phyloP scores from a whole-genome alignment of 75 land plant genomes.

The Cryptomeria japonica region DNA sequence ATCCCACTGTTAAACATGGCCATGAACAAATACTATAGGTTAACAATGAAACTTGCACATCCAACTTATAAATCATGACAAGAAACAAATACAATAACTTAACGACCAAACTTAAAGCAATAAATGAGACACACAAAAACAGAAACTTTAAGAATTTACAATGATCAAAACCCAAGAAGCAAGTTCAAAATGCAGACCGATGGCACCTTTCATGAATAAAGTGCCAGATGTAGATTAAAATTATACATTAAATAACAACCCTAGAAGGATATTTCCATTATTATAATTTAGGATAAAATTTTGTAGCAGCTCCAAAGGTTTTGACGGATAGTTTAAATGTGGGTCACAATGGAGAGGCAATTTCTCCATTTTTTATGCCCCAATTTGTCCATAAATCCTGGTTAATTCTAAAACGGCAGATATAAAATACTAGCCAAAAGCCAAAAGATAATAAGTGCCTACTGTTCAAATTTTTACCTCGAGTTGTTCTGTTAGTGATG shows the following conservation, averaged over 20 bases:
- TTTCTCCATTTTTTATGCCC: not conserved
- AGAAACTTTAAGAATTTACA: not conserved
- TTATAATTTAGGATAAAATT: not conserved
- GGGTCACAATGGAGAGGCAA: not conserved
- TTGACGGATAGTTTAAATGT: not conserved
- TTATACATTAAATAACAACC: not conserved
- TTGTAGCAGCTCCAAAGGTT: not conserved
- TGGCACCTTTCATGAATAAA: not conserved
- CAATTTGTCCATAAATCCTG: not conserved
- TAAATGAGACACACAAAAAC: not conserved
- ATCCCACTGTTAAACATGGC: conserved; percentile 59
- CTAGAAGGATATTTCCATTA: not conserved
- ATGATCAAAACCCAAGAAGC: not conserved
- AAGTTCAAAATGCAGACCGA: not conserved
- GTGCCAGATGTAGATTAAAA: not conserved
- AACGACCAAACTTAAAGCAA: not conserved
- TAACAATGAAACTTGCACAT: conserved; percentile 37
- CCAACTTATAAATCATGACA: conserved; percentile 48
- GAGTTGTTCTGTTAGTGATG: no score
- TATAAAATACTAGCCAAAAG: not conserved
- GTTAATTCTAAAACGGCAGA: not conserved
- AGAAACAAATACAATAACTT: conserved; percentile 8
- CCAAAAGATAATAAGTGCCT: no score
- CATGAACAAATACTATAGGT: not conserved
- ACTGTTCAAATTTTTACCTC: no score